Conservation (phyloP, 2,329 filamentous ascomycete species). For the Sordariomycetes sp. region DNA sequence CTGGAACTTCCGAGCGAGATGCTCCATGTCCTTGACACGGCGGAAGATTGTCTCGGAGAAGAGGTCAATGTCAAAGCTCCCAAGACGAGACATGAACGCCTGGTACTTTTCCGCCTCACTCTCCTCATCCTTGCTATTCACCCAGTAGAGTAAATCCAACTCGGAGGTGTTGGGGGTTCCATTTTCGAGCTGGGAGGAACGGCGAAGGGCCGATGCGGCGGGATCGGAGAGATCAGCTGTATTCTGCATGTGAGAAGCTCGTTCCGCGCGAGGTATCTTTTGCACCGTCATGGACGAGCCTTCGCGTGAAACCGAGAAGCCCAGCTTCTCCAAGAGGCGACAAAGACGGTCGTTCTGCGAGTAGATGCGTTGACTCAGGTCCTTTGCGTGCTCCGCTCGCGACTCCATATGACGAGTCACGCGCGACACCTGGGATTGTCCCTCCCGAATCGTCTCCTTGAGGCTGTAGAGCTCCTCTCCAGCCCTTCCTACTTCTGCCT, state of each 20-base stretch:
- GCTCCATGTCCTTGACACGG: conserved; percentile 85
- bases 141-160: conserved; percentile 72
- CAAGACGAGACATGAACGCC: conserved; percentile 61
- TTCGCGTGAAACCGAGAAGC: conserved; percentile 69
- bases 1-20: conserved; percentile 86
- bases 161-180: conserved; percentile 52
- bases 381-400: conserved; percentile 64
- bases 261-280: conserved; percentile 53
- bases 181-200: conserved; percentile 42
- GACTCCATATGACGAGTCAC: conserved; percentile 52
- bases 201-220: conserved; percentile 34
- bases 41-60: conserved; percentile 82
- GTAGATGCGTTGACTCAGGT: conserved; percentile 75
- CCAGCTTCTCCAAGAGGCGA: conserved; percentile 74
- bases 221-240: conserved; percentile 48
- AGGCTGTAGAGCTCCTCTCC: conserved; percentile 65
- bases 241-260: conserved; percentile 39
- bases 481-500: conserved; percentile 63
- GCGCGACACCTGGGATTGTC: conserved; percentile 39
- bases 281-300: conserved; percentile 65
- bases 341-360: conserved; percentile 76
- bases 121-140: conserved; percentile 51
- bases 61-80: conserved; percentile 70
- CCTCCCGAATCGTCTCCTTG: conserved; percentile 50
- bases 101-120: conserved; percentile 62